A percentile compares a stretch with the other conserved stretches of the same genome.
Evolutionary conservation across 2,329 filamentous ascomycete species (phyloP).

Genomic region (Sordariomycetes sp.): DNA sequence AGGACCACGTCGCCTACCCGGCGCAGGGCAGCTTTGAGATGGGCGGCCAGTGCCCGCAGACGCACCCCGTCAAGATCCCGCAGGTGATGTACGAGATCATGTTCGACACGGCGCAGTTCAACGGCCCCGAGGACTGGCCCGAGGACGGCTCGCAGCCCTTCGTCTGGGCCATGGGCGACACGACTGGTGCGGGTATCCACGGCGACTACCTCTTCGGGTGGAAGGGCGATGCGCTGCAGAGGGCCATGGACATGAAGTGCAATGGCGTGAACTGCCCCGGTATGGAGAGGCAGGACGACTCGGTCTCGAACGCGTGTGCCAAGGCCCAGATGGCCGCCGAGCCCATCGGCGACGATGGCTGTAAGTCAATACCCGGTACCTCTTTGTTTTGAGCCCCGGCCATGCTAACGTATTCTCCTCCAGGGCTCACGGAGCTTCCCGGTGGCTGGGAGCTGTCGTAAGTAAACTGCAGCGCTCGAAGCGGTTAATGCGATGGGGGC

Average conservation of each 20-base stretch:
- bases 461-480: not conserved
- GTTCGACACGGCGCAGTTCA: slow-evolving; percentile 7
- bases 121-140: slow-evolving; percentile 5
- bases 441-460: slow-evolving; percentile 4
- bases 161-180: slow-evolving; percentile 5
- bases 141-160: slow-evolving; percentile 8
- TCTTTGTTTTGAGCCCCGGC: not conserved
- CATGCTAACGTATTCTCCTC: not conserved
- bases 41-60: slow-evolving; percentile 6
- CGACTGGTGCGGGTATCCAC: slow-evolving; percentile 5
- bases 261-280: slow-evolving; percentile 15
- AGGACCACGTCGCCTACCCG: slow-evolving; percentile 6
- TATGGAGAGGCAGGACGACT: slow-evolving; percentile 1
- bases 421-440: slow-evolving; percentile 2
- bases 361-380: slow-evolving; percentile 8
- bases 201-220: slow-evolving; percentile 8
- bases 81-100: slow-evolving; percentile 9
- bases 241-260: slow-evolving; percentile 34
- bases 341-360: slow-evolving; percentile 29
- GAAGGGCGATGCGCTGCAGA: slow-evolving; percentile 13
- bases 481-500: no score
- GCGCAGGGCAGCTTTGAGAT: slow-evolving; percentile 5
- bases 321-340: slow-evolving; percentile 32
- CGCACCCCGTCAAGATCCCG: slow-evolving; percentile 8
- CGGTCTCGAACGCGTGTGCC: slow-evolving; percentile 1